Conservation (phyloP, 106 monocot species). For the Dioscorea zingiberensis region DNA sequence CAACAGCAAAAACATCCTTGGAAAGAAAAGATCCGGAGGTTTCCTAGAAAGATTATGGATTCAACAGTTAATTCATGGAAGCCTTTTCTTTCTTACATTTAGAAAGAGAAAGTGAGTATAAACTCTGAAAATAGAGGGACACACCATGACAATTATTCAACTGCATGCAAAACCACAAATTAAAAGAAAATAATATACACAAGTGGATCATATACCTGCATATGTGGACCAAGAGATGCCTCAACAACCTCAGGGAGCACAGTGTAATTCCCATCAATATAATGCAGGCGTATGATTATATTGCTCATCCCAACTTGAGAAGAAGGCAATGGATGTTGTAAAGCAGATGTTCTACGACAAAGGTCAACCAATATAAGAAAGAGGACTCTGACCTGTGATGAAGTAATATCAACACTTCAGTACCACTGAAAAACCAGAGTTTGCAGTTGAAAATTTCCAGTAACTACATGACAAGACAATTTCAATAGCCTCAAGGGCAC, state of each 20-base stretch:
- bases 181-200: neutral
- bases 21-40: no score
- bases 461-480: no score
- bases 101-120: no score
- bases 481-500: no score
- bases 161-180: neutral
- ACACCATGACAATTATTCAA: no score
- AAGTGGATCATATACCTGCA: constrained; percentile 58
- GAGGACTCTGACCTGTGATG: constrained; percentile 79
- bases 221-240: constrained; percentile 92
- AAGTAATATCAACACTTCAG: neutral
- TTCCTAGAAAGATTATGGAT: no score
- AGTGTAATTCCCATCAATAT: constrained; percentile 97
- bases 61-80: no score
- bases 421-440: no score
- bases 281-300: constrained; percentile 81
- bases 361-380: constrained; percentile 96
- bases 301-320: constrained; percentile 85
- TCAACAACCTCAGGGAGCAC: constrained; percentile 98
- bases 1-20: no score
- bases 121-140: no score
- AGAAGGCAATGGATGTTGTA: constrained; percentile 74
- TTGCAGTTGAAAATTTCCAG: no score
- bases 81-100: no score
- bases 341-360: constrained; percentile 68